Evolutionary conservation across 805 yeast genomes (phyloP).

Genomic region (Starmerella ratchasimensis): DNA sequence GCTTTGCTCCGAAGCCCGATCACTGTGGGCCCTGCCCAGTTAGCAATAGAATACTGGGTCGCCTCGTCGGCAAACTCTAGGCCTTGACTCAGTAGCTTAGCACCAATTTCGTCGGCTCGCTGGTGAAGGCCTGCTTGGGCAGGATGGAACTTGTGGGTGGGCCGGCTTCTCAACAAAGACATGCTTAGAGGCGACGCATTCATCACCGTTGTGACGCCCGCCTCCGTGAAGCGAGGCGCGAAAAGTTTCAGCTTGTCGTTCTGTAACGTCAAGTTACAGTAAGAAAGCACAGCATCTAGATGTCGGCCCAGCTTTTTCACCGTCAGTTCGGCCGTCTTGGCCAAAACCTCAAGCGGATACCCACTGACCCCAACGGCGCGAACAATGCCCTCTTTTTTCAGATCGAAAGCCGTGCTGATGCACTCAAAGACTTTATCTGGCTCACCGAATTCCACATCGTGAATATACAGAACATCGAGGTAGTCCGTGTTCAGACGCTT

Average conservation of each 20-base stretch:
- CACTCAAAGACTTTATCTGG: conserved; percentile 47
- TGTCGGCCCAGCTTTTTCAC: conserved; percentile 36
- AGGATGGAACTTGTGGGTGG: conserved; percentile 70
- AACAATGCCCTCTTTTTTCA: conserved; percentile 52
- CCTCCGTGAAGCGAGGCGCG: conserved; percentile 34
- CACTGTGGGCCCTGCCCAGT: conserved; percentile 60
- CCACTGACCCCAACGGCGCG: conserved; percentile 69
- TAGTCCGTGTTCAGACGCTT: conserved; percentile 51
- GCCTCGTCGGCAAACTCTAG: conserved; percentile 73
- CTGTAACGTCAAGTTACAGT: conserved; percentile 72
- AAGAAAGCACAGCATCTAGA: conserved; percentile 63
- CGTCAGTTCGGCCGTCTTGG: conserved; percentile 34
- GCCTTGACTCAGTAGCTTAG: conserved; percentile 32
- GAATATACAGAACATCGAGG: conserved; percentile 71
- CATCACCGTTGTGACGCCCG: conserved; percentile 44
- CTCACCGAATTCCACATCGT: conserved; percentile 73
- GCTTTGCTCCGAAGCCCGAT: conserved; percentile 56
- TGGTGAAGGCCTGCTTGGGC: conserved; percentile 45
- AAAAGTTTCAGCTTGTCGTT: conserved; percentile 42
- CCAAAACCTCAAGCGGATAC: conserved; percentile 63
- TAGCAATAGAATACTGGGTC: conserved; percentile 54
- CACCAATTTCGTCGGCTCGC: conserved; percentile 33
- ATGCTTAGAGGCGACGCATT: conserved; percentile 80
- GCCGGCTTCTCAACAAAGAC: conserved; percentile 62
- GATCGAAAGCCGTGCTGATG: conserved; percentile 39